Base-by-base conservation (phyloP, 2,329 filamentous ascomycete genomes). In the Cercospora sesami region DNA sequence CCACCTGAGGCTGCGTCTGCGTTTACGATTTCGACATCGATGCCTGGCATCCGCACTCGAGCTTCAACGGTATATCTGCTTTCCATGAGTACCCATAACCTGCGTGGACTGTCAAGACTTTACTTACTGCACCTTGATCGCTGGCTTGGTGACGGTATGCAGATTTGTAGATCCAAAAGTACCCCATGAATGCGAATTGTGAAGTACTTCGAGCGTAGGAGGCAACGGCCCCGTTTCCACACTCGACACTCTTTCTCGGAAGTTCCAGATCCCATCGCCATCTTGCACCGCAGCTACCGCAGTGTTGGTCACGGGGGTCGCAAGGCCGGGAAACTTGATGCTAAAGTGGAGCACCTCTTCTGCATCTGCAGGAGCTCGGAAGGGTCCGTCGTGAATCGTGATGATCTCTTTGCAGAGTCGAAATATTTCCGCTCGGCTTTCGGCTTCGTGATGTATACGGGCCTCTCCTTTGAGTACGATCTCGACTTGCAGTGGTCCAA, bases 21-120 rank as follows among this genome's bases (percentile, higher is more conserved):
- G 28, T 68, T 30, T 12, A 66, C 36, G 14, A 72, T 61, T 6
- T 67, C 62, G 1, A 70, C 64, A 33, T 69, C 65, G 39, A 72
- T 67, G 5, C 68, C 68, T 21, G 68, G 68, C 68, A 72, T 70
- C 3, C 42, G 51, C 5, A 61, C 66, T 14, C 45, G 57, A 39
- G 63, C 48, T 33, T 33, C 39, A 5, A 70, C 21, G 3, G 48
- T 58, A 36, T 72, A 59, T 12, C 55, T 59, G 18, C 55, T 36
- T 14, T 18, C 10, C n/a, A 5, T 59, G 28, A 59, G 55, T 36
- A 69, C 16, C 1, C n/a, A 23, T 18, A 6, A 10, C 28, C 4
- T 21, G 7, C 16, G 4, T 7, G 7, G 3, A 2, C 1, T 4
- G 16, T 18, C 10, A 8, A 59, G 2, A 2, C 28, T n/a, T 6